Conservation (phyloP, 2,329 filamentous ascomycete species). For the Tolypocladium endophyticum region DNA sequence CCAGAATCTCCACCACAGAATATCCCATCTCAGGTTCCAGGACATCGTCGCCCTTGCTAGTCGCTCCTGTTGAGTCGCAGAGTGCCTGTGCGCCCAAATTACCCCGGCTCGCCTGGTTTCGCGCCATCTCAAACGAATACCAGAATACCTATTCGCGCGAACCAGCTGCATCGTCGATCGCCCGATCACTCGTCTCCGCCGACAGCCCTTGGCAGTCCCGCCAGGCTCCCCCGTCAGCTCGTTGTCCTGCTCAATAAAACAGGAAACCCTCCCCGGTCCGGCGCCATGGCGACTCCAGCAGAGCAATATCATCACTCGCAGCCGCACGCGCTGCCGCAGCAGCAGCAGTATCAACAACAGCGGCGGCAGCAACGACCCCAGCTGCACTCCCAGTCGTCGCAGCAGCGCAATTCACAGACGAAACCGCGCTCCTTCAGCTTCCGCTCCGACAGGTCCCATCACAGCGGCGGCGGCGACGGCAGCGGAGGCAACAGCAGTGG, state of each 20-base stretch:
- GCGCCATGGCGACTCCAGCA: conserved; percentile 24
- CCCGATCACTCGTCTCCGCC: conserved; percentile 2
- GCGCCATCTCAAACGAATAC: not conserved
- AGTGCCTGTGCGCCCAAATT: not conserved
- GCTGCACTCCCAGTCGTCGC: conserved; percentile 9
- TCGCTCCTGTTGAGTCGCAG: conserved; percentile 10
- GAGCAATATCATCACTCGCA: conserved; percentile 16
- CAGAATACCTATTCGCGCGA: not conserved
- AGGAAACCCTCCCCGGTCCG: conserved; percentile 16
- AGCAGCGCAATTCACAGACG: conserved; percentile 19
- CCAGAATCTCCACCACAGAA: conserved; percentile 17
- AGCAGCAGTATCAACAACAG: conserved; percentile 6
- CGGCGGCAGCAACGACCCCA: conserved; percentile 11
- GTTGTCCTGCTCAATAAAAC: conserved; percentile 18
- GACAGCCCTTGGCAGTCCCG: conserved; percentile 1
- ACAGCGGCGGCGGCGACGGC: conserved; percentile 35
- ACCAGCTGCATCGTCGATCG: not conserved
- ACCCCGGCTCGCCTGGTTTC: conserved; percentile 1
- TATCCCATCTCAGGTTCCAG: conserved; percentile 13
- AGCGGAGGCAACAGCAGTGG: conserved; percentile 27
- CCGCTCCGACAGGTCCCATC: conserved; percentile 46
- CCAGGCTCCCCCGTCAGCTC: conserved; percentile 1
- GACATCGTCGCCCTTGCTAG: conserved; percentile 17
- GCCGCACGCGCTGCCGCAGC: conserved; percentile 5
- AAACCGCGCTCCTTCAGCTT: conserved; percentile 49